Evolutionary conservation across 192 early-diverging fungal genomes (phyloP), one percentile per base, ranked within the genome.

Genomic region (Linnemannia zychae): DNA sequence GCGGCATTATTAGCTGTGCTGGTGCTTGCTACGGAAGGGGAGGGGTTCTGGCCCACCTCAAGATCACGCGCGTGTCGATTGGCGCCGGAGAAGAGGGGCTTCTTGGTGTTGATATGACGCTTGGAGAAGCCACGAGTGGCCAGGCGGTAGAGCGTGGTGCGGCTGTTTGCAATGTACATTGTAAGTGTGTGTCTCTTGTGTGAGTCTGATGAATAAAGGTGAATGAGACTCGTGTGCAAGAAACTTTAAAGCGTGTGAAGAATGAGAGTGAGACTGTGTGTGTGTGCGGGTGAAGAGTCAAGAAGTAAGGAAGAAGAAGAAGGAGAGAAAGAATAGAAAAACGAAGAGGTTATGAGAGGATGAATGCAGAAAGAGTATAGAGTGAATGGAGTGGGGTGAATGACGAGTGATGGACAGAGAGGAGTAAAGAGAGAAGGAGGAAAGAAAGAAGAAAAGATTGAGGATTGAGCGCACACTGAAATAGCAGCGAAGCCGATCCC

Each of bases 101-200:
- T 71, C n/a, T 78, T 49, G 50, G 77, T 77, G 36, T 77, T 77
- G 49, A 77, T 44, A 34, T n/a, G 20, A 28, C 76, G 66, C 49
- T 53, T 77, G 20, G 74, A 18, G 63, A 76, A 60, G 17, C 46
- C 46, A n/a, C 74, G 63, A 9, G 44, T 63, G 20, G 74, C 63
- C 31, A 77, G 66, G 33, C 24, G 34, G 60, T 20, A 22, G n/a
- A 70, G 46, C 17, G 76, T 46, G 31, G 76, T 69, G 67, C 37
- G 34, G 37, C 40, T 69, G 67, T 40, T 63, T 31, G 57, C 57
- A 12, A 24, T 63, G 57, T 63, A 33, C 57, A 63, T 63, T n/a
- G 24, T 16, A n/a, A n/a, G 57, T 57, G 6, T 57, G 53, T 31
- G 24, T 31, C 57, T 63, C 24, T 63, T 33, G 28, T n/a, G 11